Conservation (phyloP, 306 rosid species). For the Sechiopsis laciniata region DNA sequence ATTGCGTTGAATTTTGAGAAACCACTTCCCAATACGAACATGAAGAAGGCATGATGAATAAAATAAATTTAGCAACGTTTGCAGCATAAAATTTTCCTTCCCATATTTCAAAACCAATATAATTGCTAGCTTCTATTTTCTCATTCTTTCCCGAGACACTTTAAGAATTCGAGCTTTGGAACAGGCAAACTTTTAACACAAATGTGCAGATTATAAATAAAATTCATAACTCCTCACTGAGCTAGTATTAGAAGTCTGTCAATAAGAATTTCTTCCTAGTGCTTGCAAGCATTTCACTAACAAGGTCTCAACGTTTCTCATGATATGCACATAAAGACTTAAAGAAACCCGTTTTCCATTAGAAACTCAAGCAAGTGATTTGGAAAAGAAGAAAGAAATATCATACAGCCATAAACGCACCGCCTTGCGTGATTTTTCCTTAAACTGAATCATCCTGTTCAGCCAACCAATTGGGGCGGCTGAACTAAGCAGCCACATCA, state of each 20-base stretch:
- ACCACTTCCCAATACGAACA: slow-evolving; percentile 1
- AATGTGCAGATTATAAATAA: neutral
- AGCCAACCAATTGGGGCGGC: slow-evolving; percentile 91
- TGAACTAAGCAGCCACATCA: slow-evolving; percentile 94
- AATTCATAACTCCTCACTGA: neutral
- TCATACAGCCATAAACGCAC: slow-evolving; percentile 62
- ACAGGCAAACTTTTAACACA: neutral
- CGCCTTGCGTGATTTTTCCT: slow-evolving; percentile 97
- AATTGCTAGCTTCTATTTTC: neutral
- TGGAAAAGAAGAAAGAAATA: slow-evolving; percentile 27
- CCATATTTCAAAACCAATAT: neutral
- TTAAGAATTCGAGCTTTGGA: neutral
- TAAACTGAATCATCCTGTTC: slow-evolving; percentile 90
- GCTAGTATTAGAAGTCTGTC: neutral
- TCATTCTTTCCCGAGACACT: neutral
- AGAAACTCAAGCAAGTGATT: slow-evolving; percentile 12
- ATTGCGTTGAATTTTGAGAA: neutral
- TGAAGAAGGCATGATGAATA: neutral
- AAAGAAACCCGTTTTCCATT: neutral
- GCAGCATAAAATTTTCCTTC: neutral
- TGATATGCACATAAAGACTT: neutral
- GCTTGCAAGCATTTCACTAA: slow-evolving; percentile 2
- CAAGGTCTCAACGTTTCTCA: neutral
- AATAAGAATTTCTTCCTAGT: neutral
- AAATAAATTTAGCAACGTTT: neutral